These are phyloP conservation scores for Mycena galopus DNA, from an alignment of 768 basidiomycete genomes.

Conservation along the genomic window DNA sequence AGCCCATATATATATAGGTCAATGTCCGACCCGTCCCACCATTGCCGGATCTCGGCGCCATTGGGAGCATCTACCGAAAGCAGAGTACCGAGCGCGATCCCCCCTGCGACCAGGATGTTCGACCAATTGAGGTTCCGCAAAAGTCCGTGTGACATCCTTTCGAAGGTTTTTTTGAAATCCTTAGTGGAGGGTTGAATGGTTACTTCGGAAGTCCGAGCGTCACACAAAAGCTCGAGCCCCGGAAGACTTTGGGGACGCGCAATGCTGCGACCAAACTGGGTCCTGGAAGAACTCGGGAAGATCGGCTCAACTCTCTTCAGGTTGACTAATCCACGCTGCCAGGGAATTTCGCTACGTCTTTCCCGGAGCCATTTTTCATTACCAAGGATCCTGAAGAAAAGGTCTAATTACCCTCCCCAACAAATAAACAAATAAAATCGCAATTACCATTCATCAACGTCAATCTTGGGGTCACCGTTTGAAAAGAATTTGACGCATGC, in stretches of 20 bases:
- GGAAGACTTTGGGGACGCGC: neutral
- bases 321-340: slow-evolving; percentile 10
- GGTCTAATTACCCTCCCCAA: neutral
- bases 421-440: too few relatives aligned
- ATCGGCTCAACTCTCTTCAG: neutral
- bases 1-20: slow-evolving; percentile 12
- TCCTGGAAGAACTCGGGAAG: neutral
- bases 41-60: neutral
- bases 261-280: neutral
- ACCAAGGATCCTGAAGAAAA: neutral
- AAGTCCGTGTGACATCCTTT: slow-evolving; percentile 21
- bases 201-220: neutral
- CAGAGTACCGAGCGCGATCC: slow-evolving; percentile 26
- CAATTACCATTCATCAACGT: slow-evolving; percentile 16
- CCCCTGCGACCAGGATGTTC: slow-evolving; percentile 34
- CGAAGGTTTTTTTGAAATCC: neutral
- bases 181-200: neutral
- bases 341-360: neutral
- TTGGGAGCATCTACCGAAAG: neutral
- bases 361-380: slow-evolving; percentile 15
- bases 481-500: too few relatives aligned
- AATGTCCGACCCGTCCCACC: slow-evolving; percentile 3
- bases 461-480: neutral
- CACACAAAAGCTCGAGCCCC: neutral
- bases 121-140: slow-evolving; percentile 32